These are phyloP conservation scores for Nakataea oryzae DNA, from an alignment of 2,329 filamentous ascomycete genomes.

Conservation along the genomic window DNA sequence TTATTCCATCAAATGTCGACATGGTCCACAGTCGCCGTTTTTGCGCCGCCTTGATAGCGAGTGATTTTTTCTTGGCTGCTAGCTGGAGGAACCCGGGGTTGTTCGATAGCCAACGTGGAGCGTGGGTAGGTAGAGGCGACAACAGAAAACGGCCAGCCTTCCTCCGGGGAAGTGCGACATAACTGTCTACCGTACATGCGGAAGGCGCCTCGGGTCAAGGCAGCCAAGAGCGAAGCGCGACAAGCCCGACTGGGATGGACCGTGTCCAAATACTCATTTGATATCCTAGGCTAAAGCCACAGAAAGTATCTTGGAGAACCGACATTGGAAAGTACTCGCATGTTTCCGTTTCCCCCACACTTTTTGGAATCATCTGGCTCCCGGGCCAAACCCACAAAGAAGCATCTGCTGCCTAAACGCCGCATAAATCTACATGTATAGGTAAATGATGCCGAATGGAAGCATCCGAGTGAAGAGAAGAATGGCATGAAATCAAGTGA, in stretches of 20 bases:
- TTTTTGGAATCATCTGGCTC: background rate
- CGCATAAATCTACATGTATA: background rate
- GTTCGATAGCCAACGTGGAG: background rate
- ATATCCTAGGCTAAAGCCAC: too few species aligned
- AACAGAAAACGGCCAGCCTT: too few species aligned
- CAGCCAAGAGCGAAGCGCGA: too few species aligned
- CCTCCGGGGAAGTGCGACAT: too few species aligned
- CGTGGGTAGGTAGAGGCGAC: too few species aligned
- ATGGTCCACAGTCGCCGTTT: background rate
- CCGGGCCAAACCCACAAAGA: background rate
- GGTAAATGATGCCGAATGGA: background rate
- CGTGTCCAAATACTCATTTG: too few species aligned
- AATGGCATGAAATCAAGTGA: background rate
- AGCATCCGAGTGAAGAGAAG: background rate
- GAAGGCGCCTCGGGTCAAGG: too few species aligned
- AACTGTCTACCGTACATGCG: too few species aligned
- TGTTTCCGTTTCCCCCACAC: background rate
- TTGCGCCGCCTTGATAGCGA: background rate
- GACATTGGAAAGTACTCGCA: too few species aligned
- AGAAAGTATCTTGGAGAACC: too few species aligned
- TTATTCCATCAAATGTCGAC: constrained; percentile 3
- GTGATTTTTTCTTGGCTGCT: background rate
- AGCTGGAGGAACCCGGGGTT: too few species aligned
- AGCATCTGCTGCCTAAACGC: background rate
- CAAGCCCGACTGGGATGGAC: too few species aligned